Base-by-base conservation (phyloP, 306 rosid genomes). In the Cicer arietinum region DNA sequence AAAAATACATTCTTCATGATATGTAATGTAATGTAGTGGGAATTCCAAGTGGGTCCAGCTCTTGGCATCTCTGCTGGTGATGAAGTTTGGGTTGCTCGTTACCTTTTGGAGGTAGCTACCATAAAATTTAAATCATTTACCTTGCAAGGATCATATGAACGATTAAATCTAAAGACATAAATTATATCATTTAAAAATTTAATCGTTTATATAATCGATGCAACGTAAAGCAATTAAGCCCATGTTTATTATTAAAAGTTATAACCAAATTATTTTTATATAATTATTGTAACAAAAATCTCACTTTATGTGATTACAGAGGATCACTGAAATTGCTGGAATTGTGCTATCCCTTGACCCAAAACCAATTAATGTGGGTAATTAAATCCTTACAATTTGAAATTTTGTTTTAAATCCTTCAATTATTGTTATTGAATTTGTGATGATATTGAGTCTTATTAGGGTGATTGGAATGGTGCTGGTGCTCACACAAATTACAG, bases 401-500 rank as follows among this genome's bases (percentile, higher is more conserved):
- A 30, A 2, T 3, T 30, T 3, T 30, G 35, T 20, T 20, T 20
- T 20, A 20, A 20, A 20, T 20, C 22, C 22, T 20, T 20, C 22
- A 20, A 20, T 20, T 20, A 30, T 30, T 30, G 5, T 0, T 3
- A 30, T 30, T 30, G 35, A 25, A 25, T 25, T 25, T 25, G 30
- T 25, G 30, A 25, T 25, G 30, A 30, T 30, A 30, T 30, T 30
- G 35, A 30, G 5, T 30, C 0, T 30, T 30, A 30, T 30, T 53
- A 89, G 91, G 98, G 98, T 80, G 98, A 94, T 57, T 94, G 98
- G 98, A 94, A 88, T 52, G 98, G 96, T 54, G 98, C 98, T 74
- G 94, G 98, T 74, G 98, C 98, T 83, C 97, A 94, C 86, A 82
- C 96, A 1, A 94, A 94, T 73, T 94, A 94, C 89, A 94, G 98